phyloP scores from a whole-genome alignment of 2,329 filamentous ascomycete species.

The Pseudogymnoascus sp. region DNA sequence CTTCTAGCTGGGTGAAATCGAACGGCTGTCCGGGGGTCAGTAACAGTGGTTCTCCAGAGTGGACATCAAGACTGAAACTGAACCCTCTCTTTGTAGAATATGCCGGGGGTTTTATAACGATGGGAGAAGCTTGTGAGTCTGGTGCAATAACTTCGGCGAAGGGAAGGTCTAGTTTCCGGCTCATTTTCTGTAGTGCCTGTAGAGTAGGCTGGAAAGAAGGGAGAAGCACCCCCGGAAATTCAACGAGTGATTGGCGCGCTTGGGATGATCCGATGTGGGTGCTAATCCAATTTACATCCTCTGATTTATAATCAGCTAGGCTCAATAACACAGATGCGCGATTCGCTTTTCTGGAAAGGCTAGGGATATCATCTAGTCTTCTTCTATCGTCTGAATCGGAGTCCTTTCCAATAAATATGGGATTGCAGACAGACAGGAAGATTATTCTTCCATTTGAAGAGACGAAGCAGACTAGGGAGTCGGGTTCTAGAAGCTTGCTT shows the following conservation, averaged over 20 bases:
- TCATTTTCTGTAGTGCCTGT: conserved; percentile 48
- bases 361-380: conserved; percentile 16
- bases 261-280: conserved; percentile 17
- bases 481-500: conserved; percentile 41
- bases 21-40: conserved; percentile 27
- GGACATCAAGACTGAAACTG: conserved; percentile 36
- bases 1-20: conserved; percentile 26
- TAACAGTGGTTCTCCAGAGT: conserved; percentile 20
- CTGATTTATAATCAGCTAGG: conserved; percentile 24
- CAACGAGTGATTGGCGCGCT: conserved; percentile 38
- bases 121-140: conserved; percentile 14
- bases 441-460: conserved; percentile 32
- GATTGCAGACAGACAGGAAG: conserved; percentile 37
- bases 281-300: conserved; percentile 20
- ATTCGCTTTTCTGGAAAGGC: conserved; percentile 24
- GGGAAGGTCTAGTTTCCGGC: conserved; percentile 36
- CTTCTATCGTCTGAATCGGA: conserved; percentile 17
- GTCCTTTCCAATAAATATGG: conserved; percentile 16
- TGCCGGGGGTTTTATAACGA: conserved; percentile 38
- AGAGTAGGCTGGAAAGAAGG: conserved; percentile 52
- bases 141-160: conserved; percentile 42
- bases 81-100: conserved; percentile 46
- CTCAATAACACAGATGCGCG: conserved; percentile 26
- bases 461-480: conserved; percentile 44
- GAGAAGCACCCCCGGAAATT: conserved; percentile 55